Evolutionary conservation across 805 yeast species (phyloP), one percentile per base, ranked within the genome.

Genomic region (Yamadazyma ubonensis): DNA sequence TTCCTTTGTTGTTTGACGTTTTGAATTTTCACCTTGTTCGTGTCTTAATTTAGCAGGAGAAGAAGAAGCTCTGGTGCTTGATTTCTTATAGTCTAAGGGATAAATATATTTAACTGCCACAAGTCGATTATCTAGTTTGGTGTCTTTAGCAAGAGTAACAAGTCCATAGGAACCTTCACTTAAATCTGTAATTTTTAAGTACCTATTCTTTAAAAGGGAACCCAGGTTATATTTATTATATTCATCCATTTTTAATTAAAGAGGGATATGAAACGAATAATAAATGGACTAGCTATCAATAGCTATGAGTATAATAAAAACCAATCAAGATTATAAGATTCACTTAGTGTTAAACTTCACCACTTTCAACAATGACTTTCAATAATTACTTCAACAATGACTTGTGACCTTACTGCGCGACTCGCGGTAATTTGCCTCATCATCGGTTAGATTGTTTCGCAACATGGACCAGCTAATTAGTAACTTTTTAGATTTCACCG

Each of bases 131-230:
- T 58, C 51, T 21, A 56, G 43, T 27, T 67, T 62, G 18, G 73
- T 70, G 59, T 91, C 96, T 52, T 79, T 81, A 7, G 96, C 97
- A 18, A 91, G 71, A 2, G 95, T 81, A 6, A 91, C 98, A 33
- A 85, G 76, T 36, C 98, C 98, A 61, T 87, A 91, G 0, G 97
- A 87, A 21, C 98, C 98, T 59, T 87, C 90, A 55, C 90, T 86
- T 43, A 91, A 77, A 55, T 81, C 86, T 42, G 78, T 79, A 16
- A 88, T 71, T 51, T 82, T 82, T 42, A 69, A 65, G 64, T 88
- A 91, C 41, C 85, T 70, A 39, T 70, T 70, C 44, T 80, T 74
- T 41, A 87, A 67, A 32, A 84, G 68, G 14, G 50, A 54, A 15
- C 74, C 74, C 16, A 52, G 50, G 43, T 62, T 67, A 48, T 70